phyloP scores from a whole-genome alignment of 257 asterid species.

The Vinca minor region DNA sequence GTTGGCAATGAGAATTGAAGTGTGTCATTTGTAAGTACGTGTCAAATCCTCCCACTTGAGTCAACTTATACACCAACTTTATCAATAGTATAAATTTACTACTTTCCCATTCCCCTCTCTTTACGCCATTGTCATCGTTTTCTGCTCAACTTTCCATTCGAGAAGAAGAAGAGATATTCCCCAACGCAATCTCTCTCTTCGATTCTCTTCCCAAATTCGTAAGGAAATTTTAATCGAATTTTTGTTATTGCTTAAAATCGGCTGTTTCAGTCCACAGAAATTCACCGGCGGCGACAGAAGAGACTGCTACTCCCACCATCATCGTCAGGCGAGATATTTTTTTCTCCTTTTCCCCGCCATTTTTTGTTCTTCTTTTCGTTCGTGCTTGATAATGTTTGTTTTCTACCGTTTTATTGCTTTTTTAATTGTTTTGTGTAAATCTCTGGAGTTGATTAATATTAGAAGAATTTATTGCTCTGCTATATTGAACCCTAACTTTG shows the following conservation, averaged over 20 bases:
- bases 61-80: too few relatives aligned
- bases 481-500: slow-evolving; percentile 6
- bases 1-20: too few relatives aligned
- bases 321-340: slow-evolving; percentile 4
- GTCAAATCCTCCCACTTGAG: too few relatives aligned
- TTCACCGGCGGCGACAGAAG: not conserved
- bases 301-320: slow-evolving; percentile 7
- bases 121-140: not conserved
- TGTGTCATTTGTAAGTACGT: too few relatives aligned
- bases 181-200: not conserved
- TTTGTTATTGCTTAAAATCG: not conserved
- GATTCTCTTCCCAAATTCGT: slow-evolving; percentile 1
- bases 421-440: not conserved
- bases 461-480: not conserved
- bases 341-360: not conserved
- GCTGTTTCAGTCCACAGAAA: not conserved
- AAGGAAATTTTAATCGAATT: not conserved
- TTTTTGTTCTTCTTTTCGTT: not conserved
- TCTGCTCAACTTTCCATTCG: not conserved
- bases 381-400: not conserved
- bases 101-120: not conserved
- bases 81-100: too few relatives aligned
- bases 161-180: not conserved
- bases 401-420: not conserved
- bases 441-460: not conserved